Base-by-base conservation (phyloP, 2,329 filamentous ascomycete genomes). In the Hansfordia pulvinata region DNA sequence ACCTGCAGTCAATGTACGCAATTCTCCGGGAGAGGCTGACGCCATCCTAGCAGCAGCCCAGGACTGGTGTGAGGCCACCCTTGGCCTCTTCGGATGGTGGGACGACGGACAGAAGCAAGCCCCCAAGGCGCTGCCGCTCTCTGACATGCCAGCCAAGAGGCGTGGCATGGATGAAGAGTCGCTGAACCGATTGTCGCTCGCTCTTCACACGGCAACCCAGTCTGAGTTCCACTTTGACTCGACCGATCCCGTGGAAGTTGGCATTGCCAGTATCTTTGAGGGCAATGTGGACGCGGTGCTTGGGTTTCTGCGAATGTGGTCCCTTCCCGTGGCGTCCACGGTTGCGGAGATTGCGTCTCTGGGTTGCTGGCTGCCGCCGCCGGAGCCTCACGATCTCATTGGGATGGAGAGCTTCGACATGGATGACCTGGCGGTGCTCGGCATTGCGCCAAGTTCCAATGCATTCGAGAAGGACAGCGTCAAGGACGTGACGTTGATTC, bases 61-160 rank as follows among this genome's bases (percentile, higher is more conserved):
- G 43, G 86, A 94, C 50, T 96, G 88, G 88, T 74, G 88, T 27
- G 88, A 96, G 56, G 86, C 84, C 1, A 80, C 77, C 0, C 56
- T 94, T 32, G 81, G 77, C 2, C 58, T 96, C 26, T 76, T 86
- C 17, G 76, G 80, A 5, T 96, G 88, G 88, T 93, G 86, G 85
- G 78, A 93, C 44, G 83, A 90, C 33, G 69, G 70, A n/a, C 60
- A 50, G 26, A 53, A 51, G 32, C 59, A 54, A 39, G 52, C 44
- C 25, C 44, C 53, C 12, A 46, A 50, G 30, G 34, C 37, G 13
- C 33, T 40, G 16, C 43, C 45, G 13, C 40, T 48, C 54, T n/a
- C 50, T 54, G 35, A 42, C 64, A 22, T 21, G 22, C 17, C 29
- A 32, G 11, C 44, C 43, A 4, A 25, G 43, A 26, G 33, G 44